Evolutionary conservation across 2,329 filamentous ascomycete species (phyloP).

Genomic region (Escovopsis sp.): DNA sequence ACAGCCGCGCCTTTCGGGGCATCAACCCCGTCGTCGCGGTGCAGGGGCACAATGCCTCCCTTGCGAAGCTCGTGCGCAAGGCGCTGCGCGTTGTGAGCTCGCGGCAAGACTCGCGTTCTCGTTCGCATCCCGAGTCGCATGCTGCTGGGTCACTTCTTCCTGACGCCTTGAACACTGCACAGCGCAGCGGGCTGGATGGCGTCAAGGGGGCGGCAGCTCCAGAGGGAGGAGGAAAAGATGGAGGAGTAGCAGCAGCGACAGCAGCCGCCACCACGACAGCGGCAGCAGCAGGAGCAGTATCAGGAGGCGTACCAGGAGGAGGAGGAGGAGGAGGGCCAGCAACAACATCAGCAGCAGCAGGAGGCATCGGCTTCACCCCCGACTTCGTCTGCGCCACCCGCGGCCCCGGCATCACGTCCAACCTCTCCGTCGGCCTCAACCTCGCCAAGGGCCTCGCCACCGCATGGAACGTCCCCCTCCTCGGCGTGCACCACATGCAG

Average conservation of each 20-base stretch:
- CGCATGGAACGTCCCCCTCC: constrained; percentile 67
- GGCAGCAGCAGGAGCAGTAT: no score
- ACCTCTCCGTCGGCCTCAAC: constrained; percentile 63
- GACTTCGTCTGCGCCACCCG: constrained; percentile 83
- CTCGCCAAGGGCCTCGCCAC: constrained; percentile 75
- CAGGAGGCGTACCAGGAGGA: no score
- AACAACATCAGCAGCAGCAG: no score
- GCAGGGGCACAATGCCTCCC: constrained; percentile 55
- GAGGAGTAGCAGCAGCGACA: no score
- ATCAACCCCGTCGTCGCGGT: constrained; percentile 68
- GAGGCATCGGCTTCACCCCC: no score
- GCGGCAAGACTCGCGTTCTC: no score
- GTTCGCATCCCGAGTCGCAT: no score
- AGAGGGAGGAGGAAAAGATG: no score
- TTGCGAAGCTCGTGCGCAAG: constrained; percentile 52
- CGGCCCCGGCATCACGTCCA: constrained; percentile 76
- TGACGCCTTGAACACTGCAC: no score
- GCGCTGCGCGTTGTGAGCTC: constrained; percentile 44
- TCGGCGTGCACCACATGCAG: constrained; percentile 95
- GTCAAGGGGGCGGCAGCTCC: not conserved
- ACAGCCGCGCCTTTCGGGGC: constrained; percentile 59
- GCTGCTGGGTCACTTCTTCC: no score
- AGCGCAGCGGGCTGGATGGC: no score
- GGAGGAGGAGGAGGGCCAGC: constrained; percentile 22
- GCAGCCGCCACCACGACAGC: no score